phyloP scores from a whole-genome alignment of 75 land plant species.

The Pseudotsuga menziesii region DNA sequence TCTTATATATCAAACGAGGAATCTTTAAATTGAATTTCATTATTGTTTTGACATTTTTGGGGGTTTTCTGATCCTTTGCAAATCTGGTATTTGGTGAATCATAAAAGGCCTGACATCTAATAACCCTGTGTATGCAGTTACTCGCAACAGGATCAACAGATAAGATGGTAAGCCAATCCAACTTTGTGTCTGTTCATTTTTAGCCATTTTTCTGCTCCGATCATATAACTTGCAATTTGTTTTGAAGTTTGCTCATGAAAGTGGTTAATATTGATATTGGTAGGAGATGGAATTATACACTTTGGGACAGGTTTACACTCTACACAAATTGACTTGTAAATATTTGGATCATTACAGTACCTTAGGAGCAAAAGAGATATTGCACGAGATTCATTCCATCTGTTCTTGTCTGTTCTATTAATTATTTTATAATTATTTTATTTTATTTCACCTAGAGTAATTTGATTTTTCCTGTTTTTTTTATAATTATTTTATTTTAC shows the following conservation, averaged over 20 bases:
- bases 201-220: background rate
- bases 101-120: background rate
- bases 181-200: constrained; percentile 5
- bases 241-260: no score
- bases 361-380: background rate
- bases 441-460: no score
- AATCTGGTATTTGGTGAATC: background rate
- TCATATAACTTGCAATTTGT: no score
- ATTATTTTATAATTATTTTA: background rate
- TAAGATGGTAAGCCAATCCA: constrained; percentile 62
- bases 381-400: background rate
- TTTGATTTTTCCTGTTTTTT: background rate
- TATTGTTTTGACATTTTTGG: background rate
- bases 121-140: constrained; percentile 41
- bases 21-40: background rate
- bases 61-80: background rate
- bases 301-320: background rate
- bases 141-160: constrained; percentile 92
- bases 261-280: background rate
- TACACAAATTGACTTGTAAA: background rate
- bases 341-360: background rate
- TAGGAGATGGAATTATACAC: background rate
- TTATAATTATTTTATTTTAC: background rate
- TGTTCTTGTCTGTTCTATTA: background rate
- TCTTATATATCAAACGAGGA: background rate